A percentile compares a stretch with the other conserved stretches of the same genome.
Conservation (phyloP, 1,284 basidiomycete genomes). For the Inonotus obliquus region DNA sequence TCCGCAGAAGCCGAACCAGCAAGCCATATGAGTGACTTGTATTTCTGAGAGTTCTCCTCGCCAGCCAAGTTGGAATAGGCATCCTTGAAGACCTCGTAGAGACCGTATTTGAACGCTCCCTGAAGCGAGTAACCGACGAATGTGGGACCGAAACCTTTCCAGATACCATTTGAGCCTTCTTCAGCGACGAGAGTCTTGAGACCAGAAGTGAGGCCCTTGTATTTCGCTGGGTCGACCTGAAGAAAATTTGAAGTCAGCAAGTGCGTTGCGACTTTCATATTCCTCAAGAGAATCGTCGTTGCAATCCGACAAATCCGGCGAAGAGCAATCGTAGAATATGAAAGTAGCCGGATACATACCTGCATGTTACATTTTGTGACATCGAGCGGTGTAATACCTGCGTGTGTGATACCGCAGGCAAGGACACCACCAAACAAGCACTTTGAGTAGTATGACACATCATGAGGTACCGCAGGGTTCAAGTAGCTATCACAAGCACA, state of each 20-base stretch:
- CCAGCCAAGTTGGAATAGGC: constrained; percentile 82
- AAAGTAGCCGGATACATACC: constrained; percentile 46
- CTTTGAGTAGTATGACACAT: constrained; percentile 69
- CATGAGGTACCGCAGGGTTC: constrained; percentile 66
- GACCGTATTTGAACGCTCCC: constrained; percentile 96
- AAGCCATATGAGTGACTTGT: constrained; percentile 95
- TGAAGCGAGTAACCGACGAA: constrained; percentile 93
- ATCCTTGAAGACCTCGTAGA: constrained; percentile 97
- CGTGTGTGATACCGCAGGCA: constrained; percentile 93
- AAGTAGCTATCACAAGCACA: constrained; percentile 39
- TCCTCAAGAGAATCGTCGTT: background rate
- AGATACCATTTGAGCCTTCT: constrained; percentile 82
- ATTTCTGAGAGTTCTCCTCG: constrained; percentile 76
- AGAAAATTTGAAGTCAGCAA: background rate
- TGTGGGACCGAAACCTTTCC: constrained; percentile 92
- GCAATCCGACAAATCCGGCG: no score
- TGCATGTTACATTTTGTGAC: constrained; percentile 99
- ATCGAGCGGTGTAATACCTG: constrained; percentile 89
- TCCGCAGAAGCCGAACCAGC: constrained; percentile 91
- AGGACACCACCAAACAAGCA: constrained; percentile 87
- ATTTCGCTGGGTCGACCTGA: constrained; percentile 75
- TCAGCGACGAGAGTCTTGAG: constrained; percentile 75
- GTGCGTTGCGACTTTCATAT: background rate
- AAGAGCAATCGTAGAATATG: background rate
- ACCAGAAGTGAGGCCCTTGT: constrained; percentile 70